Base-by-base conservation (phyloP, 805 yeast species). In the Saccharomycopsis sp. region DNA sequence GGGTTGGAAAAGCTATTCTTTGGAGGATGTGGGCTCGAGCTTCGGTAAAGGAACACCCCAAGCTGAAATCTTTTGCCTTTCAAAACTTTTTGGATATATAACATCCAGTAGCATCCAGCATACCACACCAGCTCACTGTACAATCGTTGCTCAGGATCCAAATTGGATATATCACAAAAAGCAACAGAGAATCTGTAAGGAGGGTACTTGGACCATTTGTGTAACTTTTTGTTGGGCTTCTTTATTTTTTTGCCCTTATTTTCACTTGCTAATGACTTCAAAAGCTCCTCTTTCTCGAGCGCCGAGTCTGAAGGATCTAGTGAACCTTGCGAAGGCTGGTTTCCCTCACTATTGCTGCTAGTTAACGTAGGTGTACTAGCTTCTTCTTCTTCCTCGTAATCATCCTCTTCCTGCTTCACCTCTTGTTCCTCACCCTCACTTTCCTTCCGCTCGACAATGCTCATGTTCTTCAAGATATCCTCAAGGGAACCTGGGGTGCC, bases 71-170 rank as follows among this genome's bases (percentile, higher is more conserved):
- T 63, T 41, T 63, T 59, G 21, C 38, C 33, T 42, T 64, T 64
- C 34, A 59, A 56, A 17, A 60, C 59, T 48, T 70, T 73, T 43
- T 73, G 78, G 23, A 72, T 57, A 51, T 73, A 73, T 6, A 73
- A 53, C 47, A 70, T 71, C 79, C 79, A 73, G 49, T 67, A 70
- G 8, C 77, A 71, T 0, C 79, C 79, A n/a, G 77, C 76, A 50
- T 72, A 73, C 76, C 77, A 73, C 25, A 71, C 58, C 0, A 75
- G 65, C 43, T 67, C 64, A 7, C 73, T 68, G 48, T 73, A 73
- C 1, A 69, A 68, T 31, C 77, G 56, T 49, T 64, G 67, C 13
- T 65, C 72, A 1, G 67, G 61, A 12, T 59, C 54, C 13, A 73
- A 56, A 9, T 63, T 63, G 3, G 70, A 63, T 2, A 73, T 64